Conservation (phyloP, 306 rosid species). For the Abrus precatorius region DNA sequence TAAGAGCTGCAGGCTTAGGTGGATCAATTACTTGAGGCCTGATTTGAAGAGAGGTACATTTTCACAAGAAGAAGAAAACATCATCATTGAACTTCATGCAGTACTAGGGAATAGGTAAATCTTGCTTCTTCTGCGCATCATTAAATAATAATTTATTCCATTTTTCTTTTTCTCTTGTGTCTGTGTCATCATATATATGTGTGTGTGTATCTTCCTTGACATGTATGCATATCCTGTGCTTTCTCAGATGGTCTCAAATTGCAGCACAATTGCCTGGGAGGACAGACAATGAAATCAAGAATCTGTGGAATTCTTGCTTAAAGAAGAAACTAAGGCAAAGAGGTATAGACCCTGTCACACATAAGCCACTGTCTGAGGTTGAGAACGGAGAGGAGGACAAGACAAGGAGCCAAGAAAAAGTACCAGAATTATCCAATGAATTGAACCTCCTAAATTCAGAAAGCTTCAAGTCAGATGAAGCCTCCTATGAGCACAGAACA, state of each 20-base stretch:
- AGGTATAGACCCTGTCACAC: constrained; percentile 91
- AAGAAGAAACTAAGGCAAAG: constrained; percentile 86
- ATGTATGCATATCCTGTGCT: constrained; percentile 17
- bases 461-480: constrained; percentile 52
- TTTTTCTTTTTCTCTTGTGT: not conserved
- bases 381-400: constrained; percentile 54
- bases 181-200: not conserved
- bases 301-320: constrained; percentile 87
- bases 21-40: constrained; percentile 74
- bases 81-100: constrained; percentile 67
- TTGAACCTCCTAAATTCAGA: constrained; percentile 58
- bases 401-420: constrained; percentile 48
- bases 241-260: constrained; percentile 87
- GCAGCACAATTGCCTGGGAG: constrained; percentile 88
- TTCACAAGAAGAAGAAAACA: constrained; percentile 64
- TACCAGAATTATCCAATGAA: constrained; percentile 49
- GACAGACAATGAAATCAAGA: constrained; percentile 94
- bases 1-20: constrained; percentile 73
- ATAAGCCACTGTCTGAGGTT: constrained; percentile 68
- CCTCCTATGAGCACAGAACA: constrained; percentile 49
- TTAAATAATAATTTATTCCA: not conserved
- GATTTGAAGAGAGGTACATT: constrained; percentile 76
- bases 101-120: constrained; percentile 68
- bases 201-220: not conserved
- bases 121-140: not conserved